These are phyloP conservation scores for Sarocladium oryzae DNA, from an alignment of 2,329 filamentous ascomycete species.

Conservation along the genomic window DNA sequence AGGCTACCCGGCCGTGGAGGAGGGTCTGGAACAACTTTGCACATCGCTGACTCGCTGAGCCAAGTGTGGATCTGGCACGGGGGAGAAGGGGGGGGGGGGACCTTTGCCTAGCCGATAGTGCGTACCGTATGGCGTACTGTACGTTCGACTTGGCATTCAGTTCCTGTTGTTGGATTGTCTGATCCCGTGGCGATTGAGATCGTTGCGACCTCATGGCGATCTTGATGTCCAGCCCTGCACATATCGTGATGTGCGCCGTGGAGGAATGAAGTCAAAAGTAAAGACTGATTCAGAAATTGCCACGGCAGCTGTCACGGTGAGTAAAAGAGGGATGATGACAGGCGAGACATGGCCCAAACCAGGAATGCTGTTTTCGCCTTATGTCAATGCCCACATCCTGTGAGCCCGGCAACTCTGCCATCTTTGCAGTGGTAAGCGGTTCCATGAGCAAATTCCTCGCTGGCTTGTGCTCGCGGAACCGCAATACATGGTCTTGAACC, in stretches of 20 bases:
- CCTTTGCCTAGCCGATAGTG: conserved; percentile 6
- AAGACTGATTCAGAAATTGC: no score
- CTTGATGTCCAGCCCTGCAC: neutral
- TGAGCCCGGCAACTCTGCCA: no score
- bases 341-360: no score
- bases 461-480: no score
- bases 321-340: no score
- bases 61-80: neutral
- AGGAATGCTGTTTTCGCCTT: no score
- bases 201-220: conserved; percentile 5
- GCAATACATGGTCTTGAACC: no score
- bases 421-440: no score
- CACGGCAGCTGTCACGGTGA: no score
- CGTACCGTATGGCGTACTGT: conserved; percentile 8
- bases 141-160: neutral
- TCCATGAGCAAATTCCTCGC: no score
- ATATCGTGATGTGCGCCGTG: neutral
- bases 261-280: no score
- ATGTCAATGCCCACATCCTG: no score
- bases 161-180: neutral
- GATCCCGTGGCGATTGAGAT: neutral
- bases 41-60: conserved; percentile 3
- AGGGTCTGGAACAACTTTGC: conserved; percentile 5
- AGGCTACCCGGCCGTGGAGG: conserved; percentile 6
- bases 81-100: conserved; percentile 6